Conservation (phyloP, 345 rosid species). For the Sonneratia caseolaris region DNA sequence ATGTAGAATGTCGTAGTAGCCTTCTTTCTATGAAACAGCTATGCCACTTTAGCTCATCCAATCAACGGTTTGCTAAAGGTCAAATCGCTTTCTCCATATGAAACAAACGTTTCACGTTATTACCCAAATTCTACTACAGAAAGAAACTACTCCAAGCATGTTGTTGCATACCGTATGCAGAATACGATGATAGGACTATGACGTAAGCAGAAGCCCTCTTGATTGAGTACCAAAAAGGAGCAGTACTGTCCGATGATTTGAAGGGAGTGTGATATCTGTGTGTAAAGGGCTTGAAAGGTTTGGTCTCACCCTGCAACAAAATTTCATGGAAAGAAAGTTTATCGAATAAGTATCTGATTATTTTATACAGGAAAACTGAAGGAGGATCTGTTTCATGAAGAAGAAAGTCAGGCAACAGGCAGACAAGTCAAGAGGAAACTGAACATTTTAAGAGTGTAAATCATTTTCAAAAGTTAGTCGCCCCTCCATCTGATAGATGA, state of each 20-base stretch:
- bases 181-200: constrained; percentile 37
- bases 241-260: constrained; percentile 29
- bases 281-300: constrained; percentile 30
- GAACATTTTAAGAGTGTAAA: too few species aligned
- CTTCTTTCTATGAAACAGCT: too few species aligned
- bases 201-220: constrained; percentile 35
- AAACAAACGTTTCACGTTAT: background rate
- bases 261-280: constrained; percentile 27
- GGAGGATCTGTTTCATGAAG: too few species aligned
- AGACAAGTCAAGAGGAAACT: too few species aligned
- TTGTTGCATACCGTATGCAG: constrained; percentile 30
- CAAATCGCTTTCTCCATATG: background rate
- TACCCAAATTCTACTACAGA: too few species aligned
- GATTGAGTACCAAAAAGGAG: constrained; percentile 45
- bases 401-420: too few species aligned
- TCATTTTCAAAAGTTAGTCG: too few species aligned
- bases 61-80: background rate
- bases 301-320: constrained; percentile 26
- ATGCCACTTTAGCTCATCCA: too few species aligned
- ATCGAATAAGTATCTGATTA: background rate
- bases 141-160: background rate
- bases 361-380: too few species aligned
- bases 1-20: too few species aligned
- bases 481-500: too few species aligned
- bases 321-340: background rate